Conservation (phyloP, 139 green algal species). For the Picochlorum costavermella region DNA sequence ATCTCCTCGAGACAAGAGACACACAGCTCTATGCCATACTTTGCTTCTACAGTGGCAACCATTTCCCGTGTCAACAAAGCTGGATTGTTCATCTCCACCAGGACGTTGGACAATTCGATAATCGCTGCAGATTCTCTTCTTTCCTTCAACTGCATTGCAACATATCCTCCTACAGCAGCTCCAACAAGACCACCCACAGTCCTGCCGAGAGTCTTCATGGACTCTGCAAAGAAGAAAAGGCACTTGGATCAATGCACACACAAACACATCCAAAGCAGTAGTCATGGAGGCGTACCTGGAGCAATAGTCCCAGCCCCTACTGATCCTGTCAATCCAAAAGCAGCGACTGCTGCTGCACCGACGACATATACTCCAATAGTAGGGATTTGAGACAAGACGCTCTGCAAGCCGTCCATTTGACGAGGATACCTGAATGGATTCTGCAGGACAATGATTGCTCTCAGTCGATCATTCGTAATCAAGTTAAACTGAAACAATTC, state of each 20-base stretch:
- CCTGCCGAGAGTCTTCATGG: slow-evolving; percentile 27
- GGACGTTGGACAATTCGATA: slow-evolving; percentile 65
- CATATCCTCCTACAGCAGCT: slow-evolving; percentile 34
- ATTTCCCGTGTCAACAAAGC: slow-evolving; percentile 35
- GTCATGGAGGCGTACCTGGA: slow-evolving; percentile 32
- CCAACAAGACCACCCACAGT: slow-evolving; percentile 29
- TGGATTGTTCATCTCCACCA: slow-evolving; percentile 55
- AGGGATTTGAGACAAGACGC: slow-evolving; percentile 47
- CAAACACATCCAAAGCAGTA: background rate
- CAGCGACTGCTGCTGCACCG: slow-evolving; percentile 33
- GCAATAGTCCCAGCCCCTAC: slow-evolving; percentile 3
- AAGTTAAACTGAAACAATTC: no score
- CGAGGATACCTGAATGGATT: slow-evolving; percentile 36
- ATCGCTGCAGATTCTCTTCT: slow-evolving; percentile 52
- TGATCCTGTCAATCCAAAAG: slow-evolving; percentile 27
- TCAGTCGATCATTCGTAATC: no score
- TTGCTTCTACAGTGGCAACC: slow-evolving; percentile 45
- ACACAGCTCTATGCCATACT: slow-evolving; percentile 60
- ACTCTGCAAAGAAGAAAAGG: slow-evolving; percentile 19
- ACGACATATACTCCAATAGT: slow-evolving; percentile 46
- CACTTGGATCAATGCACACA: background rate
- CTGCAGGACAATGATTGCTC: slow-evolving; percentile 18
- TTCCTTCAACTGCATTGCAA: slow-evolving; percentile 36
- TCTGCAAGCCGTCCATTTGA: slow-evolving; percentile 46
- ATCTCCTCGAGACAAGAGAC: slow-evolving; percentile 50